Evolutionary conservation across 2,329 filamentous ascomycete genomes (phyloP), one percentile per base, ranked within the genome.

Genomic region (Rhynchosporium graminicola): DNA sequence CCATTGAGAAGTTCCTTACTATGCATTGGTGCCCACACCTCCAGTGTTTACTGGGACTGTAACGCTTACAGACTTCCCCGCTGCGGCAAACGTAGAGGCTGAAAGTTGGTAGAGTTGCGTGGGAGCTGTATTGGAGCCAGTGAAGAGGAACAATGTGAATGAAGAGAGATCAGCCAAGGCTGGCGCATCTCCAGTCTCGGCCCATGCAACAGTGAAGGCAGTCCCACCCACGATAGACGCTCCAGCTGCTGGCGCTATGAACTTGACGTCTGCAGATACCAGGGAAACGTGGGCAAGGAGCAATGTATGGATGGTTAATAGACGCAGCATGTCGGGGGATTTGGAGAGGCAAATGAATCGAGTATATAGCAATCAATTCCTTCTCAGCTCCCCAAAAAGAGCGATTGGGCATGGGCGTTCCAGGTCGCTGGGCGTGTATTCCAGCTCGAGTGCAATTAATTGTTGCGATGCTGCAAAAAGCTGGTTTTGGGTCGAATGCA

Each of bases 111-210:
- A 84, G 79, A 76, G 80, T 77, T 63, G 77, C 76, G 60, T 55
- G 8, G 73, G 75, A 20, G 74, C 76, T 2, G 77, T 75, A 70
- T 87, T 84, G 51, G 85, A 84, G 60, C 87, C 87, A 6, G 83
- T 82, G 69, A 83, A 84, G 28, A 90, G 76, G 67, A 82, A 83
- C 54, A 90, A 74, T 64, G 83, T 77, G 73, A 86, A 90, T 20
- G 78, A 77, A 2, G 76, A 73, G 47, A 87, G 76, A 61, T 82
- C 78, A 7, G 79, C 71, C 42, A 86, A 72, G 3, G 75, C 71
- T 2, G 85, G 83, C 48, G 77, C 74, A 26, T 75, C 75, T 46
- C 81, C 81, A 33, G 80, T 80, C 20, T 87, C 84, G 62, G 78
- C 77, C 85, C 85, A 88, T 67, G 79, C 76, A 20, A 87, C 77